These are phyloP conservation scores for Hypoxylon cercidicola DNA, from an alignment of 495 filamentous ascomycete species.

Conservation along the genomic window DNA sequence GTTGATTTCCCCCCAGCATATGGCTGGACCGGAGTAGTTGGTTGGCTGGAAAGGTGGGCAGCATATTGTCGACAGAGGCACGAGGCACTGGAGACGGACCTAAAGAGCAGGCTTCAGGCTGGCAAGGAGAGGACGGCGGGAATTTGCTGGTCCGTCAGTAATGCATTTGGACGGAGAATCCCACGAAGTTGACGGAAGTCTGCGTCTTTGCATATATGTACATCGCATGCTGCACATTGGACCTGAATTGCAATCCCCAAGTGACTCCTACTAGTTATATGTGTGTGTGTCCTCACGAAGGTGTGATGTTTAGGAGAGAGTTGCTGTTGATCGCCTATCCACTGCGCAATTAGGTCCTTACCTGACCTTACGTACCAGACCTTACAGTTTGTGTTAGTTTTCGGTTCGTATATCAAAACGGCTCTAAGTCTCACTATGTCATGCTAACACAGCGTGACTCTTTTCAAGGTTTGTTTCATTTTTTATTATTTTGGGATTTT, in stretches of 20 bases:
- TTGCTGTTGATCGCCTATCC: no score
- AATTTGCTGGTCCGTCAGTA: slow-evolving; percentile 37
- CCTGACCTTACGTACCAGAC: no score
- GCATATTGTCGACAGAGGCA: slow-evolving; percentile 36
- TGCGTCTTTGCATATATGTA: slow-evolving; percentile 38
- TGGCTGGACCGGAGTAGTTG: slow-evolving; percentile 42
- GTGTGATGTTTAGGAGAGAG: no score
- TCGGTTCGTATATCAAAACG: no score
- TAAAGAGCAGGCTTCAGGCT: slow-evolving; percentile 28
- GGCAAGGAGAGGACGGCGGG: slow-evolving; percentile 26
- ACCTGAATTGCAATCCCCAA: slow-evolving; percentile 23
- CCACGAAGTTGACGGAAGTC: slow-evolving; percentile 35
- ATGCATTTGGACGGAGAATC: slow-evolving; percentile 40
- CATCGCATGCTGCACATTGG: slow-evolving; percentile 33
- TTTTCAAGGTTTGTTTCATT: no score
- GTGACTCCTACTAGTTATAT: neutral
- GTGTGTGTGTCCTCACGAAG: neutral
- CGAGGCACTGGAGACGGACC: slow-evolving; percentile 25
- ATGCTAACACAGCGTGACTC: no score
- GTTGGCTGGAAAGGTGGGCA: slow-evolving; percentile 37
- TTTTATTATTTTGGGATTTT: no score
- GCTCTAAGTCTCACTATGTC: no score
- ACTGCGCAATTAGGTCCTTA: no score
- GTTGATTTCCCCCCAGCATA: slow-evolving; percentile 36
- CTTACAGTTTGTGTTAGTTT: no score